phyloP scores from a whole-genome alignment of 192 early-diverging fungal genomes.

The Jimgerdemannia lactiflua region DNA sequence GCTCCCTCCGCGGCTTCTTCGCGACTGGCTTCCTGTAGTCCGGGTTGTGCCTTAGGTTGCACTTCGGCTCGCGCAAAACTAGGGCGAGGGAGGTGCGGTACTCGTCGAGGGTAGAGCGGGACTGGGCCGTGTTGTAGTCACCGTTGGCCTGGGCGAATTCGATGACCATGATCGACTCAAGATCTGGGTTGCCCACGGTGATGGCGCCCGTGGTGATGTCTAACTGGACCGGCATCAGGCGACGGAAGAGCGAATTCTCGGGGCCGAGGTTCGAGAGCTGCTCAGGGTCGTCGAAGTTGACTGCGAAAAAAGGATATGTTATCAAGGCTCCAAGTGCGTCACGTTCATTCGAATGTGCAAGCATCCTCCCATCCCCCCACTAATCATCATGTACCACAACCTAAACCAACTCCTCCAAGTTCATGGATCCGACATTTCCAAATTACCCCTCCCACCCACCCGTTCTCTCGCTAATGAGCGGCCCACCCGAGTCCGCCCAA shows the following conservation, averaged over 20 bases:
- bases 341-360: too few relatives aligned
- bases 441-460: background rate
- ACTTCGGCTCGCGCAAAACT: slow-evolving; percentile 45
- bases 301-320: slow-evolving; percentile 2
- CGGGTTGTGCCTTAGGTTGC: slow-evolving; percentile 55
- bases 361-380: too few relatives aligned
- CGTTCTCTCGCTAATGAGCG: background rate
- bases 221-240: slow-evolving; percentile 66
- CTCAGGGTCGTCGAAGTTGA: slow-evolving; percentile 31
- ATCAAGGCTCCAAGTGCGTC: too few relatives aligned
- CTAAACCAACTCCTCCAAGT: too few relatives aligned
- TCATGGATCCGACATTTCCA: too few relatives aligned
- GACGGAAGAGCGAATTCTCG: slow-evolving; percentile 44
- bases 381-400: too few relatives aligned
- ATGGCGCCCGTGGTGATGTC: slow-evolving; percentile 62
- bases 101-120: slow-evolving; percentile 53
- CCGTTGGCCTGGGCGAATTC: slow-evolving; percentile 58
- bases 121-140: slow-evolving; percentile 48
- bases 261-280: slow-evolving; percentile 10
- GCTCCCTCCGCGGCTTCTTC: background rate
- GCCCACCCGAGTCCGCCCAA: background rate
- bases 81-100: slow-evolving; percentile 57
- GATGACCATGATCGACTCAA: slow-evolving; percentile 56
- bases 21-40: slow-evolving; percentile 47
- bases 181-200: slow-evolving; percentile 66